These are phyloP conservation scores for Thielaviopsis ethacetica DNA, from an alignment of 2,329 filamentous ascomycete genomes.

Conservation along the genomic window DNA sequence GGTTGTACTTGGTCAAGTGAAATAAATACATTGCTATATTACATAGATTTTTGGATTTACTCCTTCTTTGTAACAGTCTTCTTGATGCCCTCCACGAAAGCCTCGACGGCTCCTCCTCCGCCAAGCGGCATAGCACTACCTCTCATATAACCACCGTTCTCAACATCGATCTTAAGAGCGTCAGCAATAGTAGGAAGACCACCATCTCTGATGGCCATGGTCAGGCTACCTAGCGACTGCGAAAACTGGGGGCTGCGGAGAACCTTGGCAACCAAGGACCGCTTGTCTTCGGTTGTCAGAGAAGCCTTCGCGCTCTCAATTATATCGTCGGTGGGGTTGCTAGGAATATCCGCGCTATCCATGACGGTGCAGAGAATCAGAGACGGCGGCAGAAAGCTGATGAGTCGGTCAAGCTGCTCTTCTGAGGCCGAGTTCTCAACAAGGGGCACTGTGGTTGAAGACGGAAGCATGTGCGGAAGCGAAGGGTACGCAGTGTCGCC, in stretches of 20 bases:
- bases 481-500: constrained; percentile 57
- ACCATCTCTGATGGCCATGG: constrained; percentile 75
- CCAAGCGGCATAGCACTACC: constrained; percentile 71
- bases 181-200: constrained; percentile 81
- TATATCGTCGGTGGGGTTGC: constrained; percentile 47
- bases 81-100: constrained; percentile 81
- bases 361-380: constrained; percentile 64
- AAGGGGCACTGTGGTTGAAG: constrained; percentile 61
- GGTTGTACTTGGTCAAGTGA: too few relatives aligned
- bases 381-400: constrained; percentile 62
- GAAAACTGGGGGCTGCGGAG: constrained; percentile 79
- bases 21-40: neutral
- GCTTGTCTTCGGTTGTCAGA: constrained; percentile 62
- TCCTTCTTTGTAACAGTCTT: constrained; percentile 37
- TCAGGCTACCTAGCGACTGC: constrained; percentile 72
- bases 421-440: constrained; percentile 45
- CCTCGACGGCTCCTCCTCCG: constrained; percentile 75
- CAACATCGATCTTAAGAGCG: constrained; percentile 62
- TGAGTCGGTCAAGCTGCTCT: constrained; percentile 53
- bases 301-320: constrained; percentile 59
- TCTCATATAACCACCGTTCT: constrained; percentile 68
- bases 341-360: constrained; percentile 22
- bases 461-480: constrained; percentile 68
- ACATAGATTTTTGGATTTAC: neutral
- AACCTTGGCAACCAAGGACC: constrained; percentile 62